Evolutionary conservation across 2,329 filamentous ascomycete species (phyloP).

Genomic region (Fusarium buharicum): DNA sequence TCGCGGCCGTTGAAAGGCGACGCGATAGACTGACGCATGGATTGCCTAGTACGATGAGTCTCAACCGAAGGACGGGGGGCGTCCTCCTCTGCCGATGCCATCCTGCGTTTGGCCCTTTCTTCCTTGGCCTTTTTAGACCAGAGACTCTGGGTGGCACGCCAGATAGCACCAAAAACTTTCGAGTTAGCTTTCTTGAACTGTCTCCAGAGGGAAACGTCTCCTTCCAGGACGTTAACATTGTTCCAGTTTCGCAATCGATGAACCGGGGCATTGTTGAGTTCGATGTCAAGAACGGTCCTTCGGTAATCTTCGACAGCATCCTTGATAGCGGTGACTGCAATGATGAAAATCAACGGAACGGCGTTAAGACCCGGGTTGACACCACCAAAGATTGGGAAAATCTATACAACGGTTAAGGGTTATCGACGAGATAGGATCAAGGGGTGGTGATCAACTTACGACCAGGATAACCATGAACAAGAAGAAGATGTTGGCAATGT

Average conservation of each 20-base stretch:
- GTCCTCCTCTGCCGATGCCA: conserved; percentile 50
- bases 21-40: conserved; percentile 54
- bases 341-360: conserved; percentile 92
- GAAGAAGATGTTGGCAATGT: conserved; percentile 98
- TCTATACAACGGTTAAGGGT: conserved; percentile 63
- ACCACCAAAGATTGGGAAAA: conserved; percentile 95
- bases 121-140: conserved; percentile 64
- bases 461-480: conserved; percentile 93
- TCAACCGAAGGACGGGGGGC: conserved; percentile 69
- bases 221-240: conserved; percentile 92
- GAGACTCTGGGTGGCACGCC: conserved; percentile 57
- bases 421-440: conserved; percentile 9
- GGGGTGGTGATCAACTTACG: conserved; percentile 66
- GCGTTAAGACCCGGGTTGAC: conserved; percentile 89
- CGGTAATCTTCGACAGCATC: conserved; percentile 96
- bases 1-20: conserved; percentile 64
- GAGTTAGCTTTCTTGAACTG: conserved; percentile 89
- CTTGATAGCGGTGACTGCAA: conserved; percentile 88
- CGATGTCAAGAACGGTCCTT: conserved; percentile 88
- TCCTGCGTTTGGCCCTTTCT: conserved; percentile 61
- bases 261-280: conserved; percentile 95
- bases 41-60: conserved; percentile 50
- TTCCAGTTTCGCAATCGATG: conserved; percentile 88
- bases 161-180: conserved; percentile 65
- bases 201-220: conserved; percentile 87